These are phyloP conservation scores for Apiospora aurea DNA, from an alignment of 2,329 filamentous ascomycete genomes.

Conservation along the genomic window DNA sequence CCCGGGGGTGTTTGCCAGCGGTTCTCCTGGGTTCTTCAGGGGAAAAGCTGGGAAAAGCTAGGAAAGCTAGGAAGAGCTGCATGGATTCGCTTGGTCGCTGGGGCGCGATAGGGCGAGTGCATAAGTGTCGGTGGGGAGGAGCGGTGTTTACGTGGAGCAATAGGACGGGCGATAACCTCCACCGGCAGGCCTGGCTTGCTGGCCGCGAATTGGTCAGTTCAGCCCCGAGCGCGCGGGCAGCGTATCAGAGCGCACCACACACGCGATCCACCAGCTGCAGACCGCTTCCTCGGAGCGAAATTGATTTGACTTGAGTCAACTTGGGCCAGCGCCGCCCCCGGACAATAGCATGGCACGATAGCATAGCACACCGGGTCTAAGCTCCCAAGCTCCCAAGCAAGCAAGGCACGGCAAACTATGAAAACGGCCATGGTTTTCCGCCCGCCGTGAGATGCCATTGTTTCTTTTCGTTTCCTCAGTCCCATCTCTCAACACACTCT, in stretches of 20 bases:
- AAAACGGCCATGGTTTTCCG: slow-evolving; percentile 13
- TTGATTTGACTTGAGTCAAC: background rate
- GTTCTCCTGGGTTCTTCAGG: background rate
- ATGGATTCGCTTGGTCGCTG: background rate
- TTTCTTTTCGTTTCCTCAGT: slow-evolving; percentile 4
- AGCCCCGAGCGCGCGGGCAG: background rate
- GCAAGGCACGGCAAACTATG: background rate
- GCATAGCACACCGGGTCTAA: background rate
- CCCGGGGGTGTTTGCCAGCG: slow-evolving; percentile 7
- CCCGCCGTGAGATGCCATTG: background rate
- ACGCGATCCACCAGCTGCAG: slow-evolving; percentile 17
- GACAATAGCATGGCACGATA: slow-evolving; percentile 20
- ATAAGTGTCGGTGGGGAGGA: slow-evolving; percentile 3
- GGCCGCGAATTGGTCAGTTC: slow-evolving; percentile 5
- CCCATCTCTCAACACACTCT: slow-evolving; percentile 3
- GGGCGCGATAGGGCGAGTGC: slow-evolving; percentile 10
- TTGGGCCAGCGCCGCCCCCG: background rate
- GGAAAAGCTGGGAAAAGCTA: too few relatives aligned
- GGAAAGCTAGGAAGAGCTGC: too few relatives aligned
- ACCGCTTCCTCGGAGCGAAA: slow-evolving; percentile 12
- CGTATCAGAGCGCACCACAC: slow-evolving; percentile 18
- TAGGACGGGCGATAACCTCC: slow-evolving; percentile 9
- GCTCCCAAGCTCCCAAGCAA: background rate
- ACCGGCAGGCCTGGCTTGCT: background rate
- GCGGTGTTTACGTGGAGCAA: slow-evolving; percentile 20